phyloP scores from a whole-genome alignment of 164 flowering plant species.

The Saururus chinensis region DNA sequence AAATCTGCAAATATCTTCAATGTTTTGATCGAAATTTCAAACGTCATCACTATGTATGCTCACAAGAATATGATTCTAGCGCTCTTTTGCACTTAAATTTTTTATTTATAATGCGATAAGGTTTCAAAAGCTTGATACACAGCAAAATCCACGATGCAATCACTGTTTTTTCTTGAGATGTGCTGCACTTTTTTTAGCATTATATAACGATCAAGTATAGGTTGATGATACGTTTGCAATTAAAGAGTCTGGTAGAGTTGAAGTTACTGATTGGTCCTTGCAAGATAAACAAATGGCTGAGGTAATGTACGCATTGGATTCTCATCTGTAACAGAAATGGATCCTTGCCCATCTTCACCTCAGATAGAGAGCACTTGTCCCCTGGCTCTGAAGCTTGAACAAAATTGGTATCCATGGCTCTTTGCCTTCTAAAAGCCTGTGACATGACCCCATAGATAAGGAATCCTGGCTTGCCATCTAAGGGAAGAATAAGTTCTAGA shows the following conservation, averaged over 20 bases:
- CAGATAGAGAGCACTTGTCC: background rate
- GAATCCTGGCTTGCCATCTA: slow-evolving; percentile 1
- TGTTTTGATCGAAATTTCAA: too few species aligned
- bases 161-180: too few species aligned
- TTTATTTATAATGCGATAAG: too few species aligned
- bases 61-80: too few species aligned
- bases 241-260: background rate
- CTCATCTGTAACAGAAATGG: background rate
- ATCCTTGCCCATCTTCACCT: background rate
- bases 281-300: background rate
- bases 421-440: background rate
- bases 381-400: background rate
- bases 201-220: too few species aligned
- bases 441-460: background rate
- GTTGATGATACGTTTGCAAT: background rate
- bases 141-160: too few species aligned
- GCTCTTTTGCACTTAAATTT: too few species aligned
- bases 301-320: slow-evolving; percentile 1
- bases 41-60: too few species aligned
- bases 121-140: too few species aligned
- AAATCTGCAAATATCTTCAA: too few species aligned
- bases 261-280: background rate
- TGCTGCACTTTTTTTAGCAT: too few species aligned
- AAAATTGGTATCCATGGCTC: background rate
- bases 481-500: slow-evolving; percentile 1